phyloP scores from a whole-genome alignment of 495 filamentous ascomycete species.

The Gamarada debralockiae region DNA sequence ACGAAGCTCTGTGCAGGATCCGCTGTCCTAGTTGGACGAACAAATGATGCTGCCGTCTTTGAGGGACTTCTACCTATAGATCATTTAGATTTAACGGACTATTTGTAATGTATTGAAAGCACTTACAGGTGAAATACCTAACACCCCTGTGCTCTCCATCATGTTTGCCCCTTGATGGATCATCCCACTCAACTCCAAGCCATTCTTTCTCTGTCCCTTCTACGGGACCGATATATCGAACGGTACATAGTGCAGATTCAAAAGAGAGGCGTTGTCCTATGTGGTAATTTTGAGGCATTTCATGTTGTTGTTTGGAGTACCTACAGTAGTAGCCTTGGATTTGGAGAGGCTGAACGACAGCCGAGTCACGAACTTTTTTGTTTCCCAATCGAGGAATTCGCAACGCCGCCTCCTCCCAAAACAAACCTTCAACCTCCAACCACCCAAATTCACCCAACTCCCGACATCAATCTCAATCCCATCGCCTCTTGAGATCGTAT shows the following conservation, averaged over 20 bases:
- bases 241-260: slow-evolving; percentile 68
- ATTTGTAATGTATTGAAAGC: neutral
- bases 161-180: slow-evolving; percentile 80
- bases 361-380: slow-evolving; percentile 3
- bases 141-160: slow-evolving; percentile 74
- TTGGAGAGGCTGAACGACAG: slow-evolving; percentile 18
- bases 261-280: slow-evolving; percentile 76
- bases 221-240: slow-evolving; percentile 77
- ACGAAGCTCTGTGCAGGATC: slow-evolving; percentile 70
- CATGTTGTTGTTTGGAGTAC: slow-evolving; percentile 2
- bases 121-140: slow-evolving; percentile 80
- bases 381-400: neutral
- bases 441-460: neutral
- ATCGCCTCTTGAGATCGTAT: neutral
- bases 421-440: neutral
- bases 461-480: slow-evolving; percentile 2
- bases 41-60: slow-evolving; percentile 75
- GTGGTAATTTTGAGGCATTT: slow-evolving; percentile 34
- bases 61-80: slow-evolving; percentile 59
- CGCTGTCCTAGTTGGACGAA: slow-evolving; percentile 67
- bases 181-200: slow-evolving; percentile 98
- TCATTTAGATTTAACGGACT: neutral
- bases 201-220: slow-evolving; percentile 71
- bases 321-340: neutral
- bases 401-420: neutral